Percentiles rank a stretch among this genome's conserved stretches.
These are phyloP conservation scores for Podila clonocystis DNA, from an alignment of 192 early-diverging fungal species.

Conservation along the genomic window DNA sequence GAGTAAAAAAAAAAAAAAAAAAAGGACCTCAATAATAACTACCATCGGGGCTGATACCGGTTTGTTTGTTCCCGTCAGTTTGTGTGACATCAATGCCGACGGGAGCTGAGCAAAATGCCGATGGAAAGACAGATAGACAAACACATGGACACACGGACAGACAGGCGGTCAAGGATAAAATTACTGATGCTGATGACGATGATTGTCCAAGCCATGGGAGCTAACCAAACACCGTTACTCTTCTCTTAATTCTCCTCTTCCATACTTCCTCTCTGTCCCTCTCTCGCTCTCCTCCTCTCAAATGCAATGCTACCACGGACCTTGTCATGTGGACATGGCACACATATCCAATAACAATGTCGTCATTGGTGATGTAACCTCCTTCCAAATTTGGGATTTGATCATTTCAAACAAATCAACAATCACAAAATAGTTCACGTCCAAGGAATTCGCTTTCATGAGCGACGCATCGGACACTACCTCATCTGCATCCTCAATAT, in stretches of 20 bases:
- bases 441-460: conserved; percentile 33
- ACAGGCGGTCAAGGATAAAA: not conserved
- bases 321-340: not conserved
- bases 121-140: not conserved
- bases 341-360: not conserved
- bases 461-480: not conserved
- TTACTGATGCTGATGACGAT: not conserved
- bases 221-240: not conserved
- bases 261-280: not conserved
- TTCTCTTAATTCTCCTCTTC: not conserved
- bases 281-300: not conserved
- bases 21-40: not conserved
- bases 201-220: not conserved
- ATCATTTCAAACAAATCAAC: not conserved
- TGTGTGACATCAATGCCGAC: not conserved
- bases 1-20: not conserved
- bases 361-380: not conserved
- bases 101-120: not conserved
- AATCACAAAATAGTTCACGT: conserved; percentile 14
- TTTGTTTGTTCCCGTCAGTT: too few species aligned
- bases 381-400: not conserved
- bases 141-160: not conserved
- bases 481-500: conserved; percentile 5
- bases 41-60: too few species aligned
- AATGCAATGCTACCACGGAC: not conserved